Evolutionary conservation across 257 asterid species (phyloP), one percentile per base, ranked within the genome.

Genomic region (Prunella vulgaris): DNA sequence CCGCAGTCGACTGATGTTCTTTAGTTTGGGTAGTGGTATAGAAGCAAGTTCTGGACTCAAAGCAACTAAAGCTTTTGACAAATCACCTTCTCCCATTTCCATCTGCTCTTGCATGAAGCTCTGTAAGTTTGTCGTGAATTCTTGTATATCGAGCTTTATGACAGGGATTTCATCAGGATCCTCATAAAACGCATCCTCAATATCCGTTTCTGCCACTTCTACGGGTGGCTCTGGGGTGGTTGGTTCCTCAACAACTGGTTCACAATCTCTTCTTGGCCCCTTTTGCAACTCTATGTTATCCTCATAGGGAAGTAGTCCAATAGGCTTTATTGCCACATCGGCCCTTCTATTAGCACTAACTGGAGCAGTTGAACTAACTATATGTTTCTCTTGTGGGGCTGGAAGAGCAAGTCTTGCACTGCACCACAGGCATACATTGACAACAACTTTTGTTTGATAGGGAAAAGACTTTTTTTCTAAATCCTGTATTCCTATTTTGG

Each of bases 361-460:
- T 30, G 83, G 80, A 40, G 73, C 48, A 58, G 66, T 44, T 59
- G 81, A 78, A 64, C 64, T 64, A 24, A 78, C 81, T 60, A 81
- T 63, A 14, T 51, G 79, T 20, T 51, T 88, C 66, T 83, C 96
- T 74, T 80, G 90, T 48, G 95, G 87, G 51, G 86, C 93, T 68
- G 99, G 99, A 61, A 93, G 96, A 73, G 95, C 84, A 58, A 90
- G 95, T 80, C 99, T 86, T 72, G 97, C 90, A 65, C 99, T 93
- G 99, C 87, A 84, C 61, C 75, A 64, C 59, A 60, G 58, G 70
- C 53, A 76, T 63, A n/a, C 1, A 5, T 30, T 59, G 17, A 62
- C 76, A 69, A 67, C 58, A 60, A 61, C 49, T 25, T 57, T 58
- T 46, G 15, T n/a, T 46, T 46, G 15, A 46, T 46, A 40, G 48